Percentiles rank a stretch among this genome's conserved stretches.
Conservation (phyloP, 2,329 filamentous ascomycete species). For the Neonectria punicea region DNA sequence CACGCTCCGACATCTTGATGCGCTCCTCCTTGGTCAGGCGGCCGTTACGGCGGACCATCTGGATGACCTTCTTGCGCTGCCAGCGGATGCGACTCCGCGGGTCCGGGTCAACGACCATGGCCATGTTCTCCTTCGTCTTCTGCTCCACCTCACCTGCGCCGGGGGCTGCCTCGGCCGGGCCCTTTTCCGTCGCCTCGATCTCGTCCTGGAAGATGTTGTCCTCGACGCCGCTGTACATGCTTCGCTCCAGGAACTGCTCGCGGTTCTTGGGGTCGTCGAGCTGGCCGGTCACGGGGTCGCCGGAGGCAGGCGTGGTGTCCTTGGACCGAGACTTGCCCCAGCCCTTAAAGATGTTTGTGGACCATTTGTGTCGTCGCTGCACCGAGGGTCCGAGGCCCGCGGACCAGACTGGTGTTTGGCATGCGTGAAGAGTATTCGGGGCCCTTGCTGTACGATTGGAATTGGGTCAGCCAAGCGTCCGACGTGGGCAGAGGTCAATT, state of each 20-base stretch:
- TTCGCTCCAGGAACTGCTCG: conserved; percentile 53
- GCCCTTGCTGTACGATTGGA: conserved; percentile 34
- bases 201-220: conserved; percentile 74
- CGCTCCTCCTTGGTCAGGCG: conserved; percentile 67
- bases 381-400: conserved; percentile 28
- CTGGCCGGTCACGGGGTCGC: conserved; percentile 43
- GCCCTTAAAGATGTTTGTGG: conserved; percentile 52
- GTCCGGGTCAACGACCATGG: conserved; percentile 77
- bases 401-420: conserved; percentile 31
- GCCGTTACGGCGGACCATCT: conserved; percentile 72
- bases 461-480: conserved; percentile 27
- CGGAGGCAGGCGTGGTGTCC: conserved; percentile 45
- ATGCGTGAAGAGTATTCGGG: conserved; percentile 31
- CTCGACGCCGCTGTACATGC: conserved; percentile 55
- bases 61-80: conserved; percentile 86
- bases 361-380: conserved; percentile 56
- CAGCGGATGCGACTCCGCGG: conserved; percentile 77
- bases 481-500: conserved; percentile 31
- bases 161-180: conserved; percentile 23
- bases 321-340: conserved; percentile 47
- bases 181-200: conserved; percentile 52
- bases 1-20: conserved; percentile 72
- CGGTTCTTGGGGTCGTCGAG: conserved; percentile 57
- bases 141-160: conserved; percentile 49
- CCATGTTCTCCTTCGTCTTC: conserved; percentile 63